These are phyloP conservation scores for Scedosporium boydii DNA, from an alignment of 2,329 filamentous ascomycete genomes.

Conservation along the genomic window DNA sequence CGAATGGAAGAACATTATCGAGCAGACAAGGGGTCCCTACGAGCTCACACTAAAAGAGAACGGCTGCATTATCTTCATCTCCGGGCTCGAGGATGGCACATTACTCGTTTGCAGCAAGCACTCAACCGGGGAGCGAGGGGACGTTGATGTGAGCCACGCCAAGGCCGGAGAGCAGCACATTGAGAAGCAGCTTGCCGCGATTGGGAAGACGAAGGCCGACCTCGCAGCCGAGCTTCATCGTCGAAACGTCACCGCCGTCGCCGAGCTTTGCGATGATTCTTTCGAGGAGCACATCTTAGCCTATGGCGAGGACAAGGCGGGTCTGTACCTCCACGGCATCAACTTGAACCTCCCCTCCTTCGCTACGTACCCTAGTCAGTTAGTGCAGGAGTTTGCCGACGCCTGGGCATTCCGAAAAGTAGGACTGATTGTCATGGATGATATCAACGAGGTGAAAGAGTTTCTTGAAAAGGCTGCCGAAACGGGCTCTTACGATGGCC, in stretches of 20 bases:
- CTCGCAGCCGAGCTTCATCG: conserved; percentile 65
- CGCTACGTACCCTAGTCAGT: conserved; percentile 68
- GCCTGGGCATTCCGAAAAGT: conserved; percentile 92
- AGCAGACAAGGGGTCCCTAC: conserved; percentile 74
- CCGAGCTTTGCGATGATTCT: conserved; percentile 88
- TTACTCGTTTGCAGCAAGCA: conserved; percentile 98
- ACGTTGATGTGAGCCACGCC: conserved; percentile 70
- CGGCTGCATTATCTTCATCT: conserved; percentile 98
- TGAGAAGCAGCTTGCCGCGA: conserved; percentile 63
- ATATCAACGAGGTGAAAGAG: conserved; percentile 60
- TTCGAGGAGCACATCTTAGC: conserved; percentile 97
- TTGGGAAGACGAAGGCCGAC: conserved; percentile 72
- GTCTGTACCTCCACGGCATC: conserved; percentile 90
- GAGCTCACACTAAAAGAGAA: conserved; percentile 97
- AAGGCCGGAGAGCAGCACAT: conserved; percentile 74
- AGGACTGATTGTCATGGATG: conserved; percentile 66
- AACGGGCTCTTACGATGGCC: conserved; percentile 79
- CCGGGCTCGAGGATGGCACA: conserved; percentile 79
- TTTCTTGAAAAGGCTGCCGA: conserved; percentile 83
- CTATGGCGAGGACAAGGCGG: conserved; percentile 73
- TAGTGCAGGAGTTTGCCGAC: conserved; percentile 85
- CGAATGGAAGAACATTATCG: conserved; percentile 69
- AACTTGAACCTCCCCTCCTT: conserved; percentile 94
- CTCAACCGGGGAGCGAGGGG: conserved; percentile 73
- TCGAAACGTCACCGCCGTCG: conserved; percentile 89